phyloP scores from a whole-genome alignment of 75 land plant species.

The Sequoiadendron giganteum region DNA sequence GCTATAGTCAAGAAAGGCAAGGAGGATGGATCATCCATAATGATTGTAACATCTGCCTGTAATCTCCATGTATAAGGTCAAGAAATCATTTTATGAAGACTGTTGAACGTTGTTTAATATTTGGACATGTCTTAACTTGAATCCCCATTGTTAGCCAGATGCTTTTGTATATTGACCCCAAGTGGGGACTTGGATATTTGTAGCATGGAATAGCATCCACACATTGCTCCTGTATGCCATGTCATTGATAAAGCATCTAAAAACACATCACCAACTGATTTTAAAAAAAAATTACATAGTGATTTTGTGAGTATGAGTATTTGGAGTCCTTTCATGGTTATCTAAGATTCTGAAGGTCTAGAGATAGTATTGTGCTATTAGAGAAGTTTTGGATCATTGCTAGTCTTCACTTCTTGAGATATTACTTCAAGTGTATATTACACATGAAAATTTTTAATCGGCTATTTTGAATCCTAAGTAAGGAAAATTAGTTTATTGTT shows the following conservation, averaged over 20 bases:
- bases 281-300: background rate
- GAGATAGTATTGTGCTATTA: background rate
- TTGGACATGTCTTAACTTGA: background rate
- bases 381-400: background rate
- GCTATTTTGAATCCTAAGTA: background rate
- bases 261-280: background rate
- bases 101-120: background rate
- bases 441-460: background rate
- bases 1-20: background rate
- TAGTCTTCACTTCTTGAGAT: background rate
- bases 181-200: background rate
- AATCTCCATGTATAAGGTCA: background rate
- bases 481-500: background rate
- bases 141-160: background rate
- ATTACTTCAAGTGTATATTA: background rate
- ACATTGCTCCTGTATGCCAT: background rate
- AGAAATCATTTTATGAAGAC: background rate
- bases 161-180: background rate
- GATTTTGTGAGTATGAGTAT: background rate
- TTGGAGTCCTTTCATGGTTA: background rate
- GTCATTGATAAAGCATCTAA: background rate
- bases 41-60: background rate
- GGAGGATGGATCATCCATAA: background rate
- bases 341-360: background rate
- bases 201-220: background rate